Percentiles rank a stretch among this genome's conserved stretches.
Conservation (phyloP, 495 filamentous ascomycete genomes). For the Penicillium waksmanii region DNA sequence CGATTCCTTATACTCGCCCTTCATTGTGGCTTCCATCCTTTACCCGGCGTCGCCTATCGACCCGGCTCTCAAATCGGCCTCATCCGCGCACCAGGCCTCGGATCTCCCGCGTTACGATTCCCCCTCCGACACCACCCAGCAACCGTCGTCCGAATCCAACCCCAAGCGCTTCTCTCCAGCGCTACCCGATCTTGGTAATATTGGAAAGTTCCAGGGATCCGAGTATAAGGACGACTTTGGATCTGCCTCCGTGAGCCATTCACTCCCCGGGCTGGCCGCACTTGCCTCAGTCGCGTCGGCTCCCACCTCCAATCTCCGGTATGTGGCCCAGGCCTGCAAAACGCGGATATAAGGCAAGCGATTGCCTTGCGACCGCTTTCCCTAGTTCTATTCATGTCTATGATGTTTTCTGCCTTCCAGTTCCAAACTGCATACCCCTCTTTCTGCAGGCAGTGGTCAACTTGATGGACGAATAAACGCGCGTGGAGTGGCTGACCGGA, state of each 20-base stretch:
- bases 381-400: background rate
- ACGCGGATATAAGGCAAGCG: background rate
- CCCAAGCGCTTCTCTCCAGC: slow-evolving; percentile 23
- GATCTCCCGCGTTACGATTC: slow-evolving; percentile 40
- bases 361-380: background rate
- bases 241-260: slow-evolving; percentile 28
- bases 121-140: slow-evolving; percentile 24
- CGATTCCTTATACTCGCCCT: slow-evolving; percentile 38
- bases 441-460: slow-evolving; percentile 13
- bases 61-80: slow-evolving; percentile 50
- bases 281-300: slow-evolving; percentile 65
- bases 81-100: slow-evolving; percentile 45
- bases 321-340: slow-evolving; percentile 36
- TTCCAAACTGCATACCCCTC: slow-evolving; percentile 5
- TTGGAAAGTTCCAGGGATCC: slow-evolving; percentile 24
- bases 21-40: slow-evolving; percentile 54
- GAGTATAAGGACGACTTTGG: slow-evolving; percentile 23
- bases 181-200: slow-evolving; percentile 27
- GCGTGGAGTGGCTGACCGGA: slow-evolving; percentile 36
- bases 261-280: slow-evolving; percentile 50
- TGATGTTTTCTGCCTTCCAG: background rate
- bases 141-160: slow-evolving; percentile 21
- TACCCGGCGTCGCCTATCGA: slow-evolving; percentile 64
- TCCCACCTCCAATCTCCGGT: slow-evolving; percentile 71
- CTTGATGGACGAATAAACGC: slow-evolving; percentile 16